These are phyloP conservation scores for Pholiota adiposa DNA, from an alignment of 1,284 basidiomycete genomes.

Conservation along the genomic window DNA sequence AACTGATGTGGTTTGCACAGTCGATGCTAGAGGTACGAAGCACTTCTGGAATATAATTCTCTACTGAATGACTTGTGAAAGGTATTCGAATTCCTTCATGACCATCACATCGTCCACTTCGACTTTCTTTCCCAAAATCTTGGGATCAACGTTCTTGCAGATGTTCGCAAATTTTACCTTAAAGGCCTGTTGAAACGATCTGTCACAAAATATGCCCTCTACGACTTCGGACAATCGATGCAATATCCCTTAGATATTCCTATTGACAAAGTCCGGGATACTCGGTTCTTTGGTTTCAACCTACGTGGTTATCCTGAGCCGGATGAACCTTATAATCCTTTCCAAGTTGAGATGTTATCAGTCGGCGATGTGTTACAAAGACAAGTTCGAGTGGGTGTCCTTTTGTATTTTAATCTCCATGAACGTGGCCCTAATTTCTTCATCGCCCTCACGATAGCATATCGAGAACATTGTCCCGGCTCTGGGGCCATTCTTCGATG, in stretches of 20 bases:
- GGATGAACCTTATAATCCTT: slow-evolving; percentile 11
- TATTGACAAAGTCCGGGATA: not conserved
- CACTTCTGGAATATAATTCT: not conserved
- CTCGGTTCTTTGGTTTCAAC: not conserved
- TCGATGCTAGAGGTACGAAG: slow-evolving; percentile 3
- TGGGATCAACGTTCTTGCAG: slow-evolving; percentile 4
- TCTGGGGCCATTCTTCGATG: slow-evolving; percentile 10
- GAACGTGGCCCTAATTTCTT: not conserved
- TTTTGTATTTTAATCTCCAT: not conserved
- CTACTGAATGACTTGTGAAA: not conserved
- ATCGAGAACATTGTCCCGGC: slow-evolving; percentile 9
- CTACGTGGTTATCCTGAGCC: not conserved
- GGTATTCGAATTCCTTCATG: slow-evolving; percentile 15
- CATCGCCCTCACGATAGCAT: slow-evolving; percentile 2
- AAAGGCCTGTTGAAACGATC: slow-evolving; percentile 4
- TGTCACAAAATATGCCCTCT: slow-evolving; percentile 4
- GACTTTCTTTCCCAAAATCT: slow-evolving; percentile 8
- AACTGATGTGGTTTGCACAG: slow-evolving; percentile 5
- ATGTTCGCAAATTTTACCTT: not conserved
- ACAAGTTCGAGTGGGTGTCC: slow-evolving; percentile 3
- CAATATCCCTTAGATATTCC: slow-evolving; percentile 5
- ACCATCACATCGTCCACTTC: slow-evolving; percentile 9
- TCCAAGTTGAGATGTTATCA: slow-evolving; percentile 8
- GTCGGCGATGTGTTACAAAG: slow-evolving; percentile 2
- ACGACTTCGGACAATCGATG: slow-evolving; percentile 13